Evolutionary conservation across 176 grass and related monocot species (phyloP), one percentile per base, ranked within the genome.

Genomic region (Lolium perenne): DNA sequence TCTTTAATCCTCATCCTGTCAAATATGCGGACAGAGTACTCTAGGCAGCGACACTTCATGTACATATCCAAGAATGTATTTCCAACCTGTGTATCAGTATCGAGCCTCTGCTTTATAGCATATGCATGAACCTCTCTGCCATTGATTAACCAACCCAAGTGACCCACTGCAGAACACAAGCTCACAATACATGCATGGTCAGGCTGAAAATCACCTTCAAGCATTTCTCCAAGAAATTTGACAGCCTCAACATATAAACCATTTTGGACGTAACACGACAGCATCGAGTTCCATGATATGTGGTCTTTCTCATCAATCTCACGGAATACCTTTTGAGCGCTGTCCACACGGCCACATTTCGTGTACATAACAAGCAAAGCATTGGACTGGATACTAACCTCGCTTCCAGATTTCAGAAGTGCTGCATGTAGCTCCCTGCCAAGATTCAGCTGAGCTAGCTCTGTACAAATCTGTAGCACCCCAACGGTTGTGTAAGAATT

Each of bases 61-160:
- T 98, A 95, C 95, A 95, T 98, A 86, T 98, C 95, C 56, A 98
- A 91, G 60, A 98, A 81, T 43, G 91, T 90, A 87, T 98, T 98
- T 63, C 75, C 90, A 54, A 95, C 91, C 88, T 92, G 89, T 58
- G 93, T 82, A 80, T 91, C 88, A 58, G 59, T 87, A 84, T 90
- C 78, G 70, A 98, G 91, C 76, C 64, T 83, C 63, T 87, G 81
- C 60, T 92, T 95, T 80, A 98, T 77, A 10, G 93, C 93, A 94
- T 94, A 92, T 10, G 91, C 93, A 94, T 98, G 95, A 74, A 95
- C 55, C 87, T 95, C 91, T 72, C 56, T 91, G 25, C 86, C 91
- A 46, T 82, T 89, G 51, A 75, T 88, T 49, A 92, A 60, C 51
- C 89, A 82, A 80, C 89, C 48, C 78, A 95, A 85, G 48, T 89